A percentile compares a stretch with the other conserved stretches of the same genome.
phyloP scores from a whole-genome alignment of 2,329 filamentous ascomycete species.

The Paracamarosporium sp. region DNA sequence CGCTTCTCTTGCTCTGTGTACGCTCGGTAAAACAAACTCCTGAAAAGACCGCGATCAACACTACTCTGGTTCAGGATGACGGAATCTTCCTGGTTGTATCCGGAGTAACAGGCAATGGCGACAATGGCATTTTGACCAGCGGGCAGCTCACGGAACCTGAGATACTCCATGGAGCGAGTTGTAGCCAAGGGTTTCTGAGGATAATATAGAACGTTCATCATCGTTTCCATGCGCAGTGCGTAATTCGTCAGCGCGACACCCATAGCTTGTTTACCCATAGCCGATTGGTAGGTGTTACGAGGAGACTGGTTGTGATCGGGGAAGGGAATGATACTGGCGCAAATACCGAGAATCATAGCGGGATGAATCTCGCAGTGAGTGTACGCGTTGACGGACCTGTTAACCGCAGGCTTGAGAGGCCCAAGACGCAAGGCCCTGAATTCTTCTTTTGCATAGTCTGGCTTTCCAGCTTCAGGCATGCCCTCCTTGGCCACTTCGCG shows the following conservation, averaged over 20 bases:
- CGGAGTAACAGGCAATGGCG: slow-evolving; percentile 95
- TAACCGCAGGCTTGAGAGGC: slow-evolving; percentile 86
- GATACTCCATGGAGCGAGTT: slow-evolving; percentile 96
- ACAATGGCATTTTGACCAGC: slow-evolving; percentile 98
- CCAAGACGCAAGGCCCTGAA: slow-evolving; percentile 80
- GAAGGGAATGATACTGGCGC: slow-evolving; percentile 99
- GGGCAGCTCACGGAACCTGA: slow-evolving; percentile 96
- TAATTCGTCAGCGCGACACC: slow-evolving; percentile 98
- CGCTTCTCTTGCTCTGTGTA: slow-evolving; percentile 98
- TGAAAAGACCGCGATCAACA: slow-evolving; percentile 96
- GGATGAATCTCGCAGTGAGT: slow-evolving; percentile 99
- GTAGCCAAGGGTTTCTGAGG: slow-evolving; percentile 97
- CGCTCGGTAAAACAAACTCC: slow-evolving; percentile 95
- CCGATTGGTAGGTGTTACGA: slow-evolving; percentile 98
- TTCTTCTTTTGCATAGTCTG: slow-evolving; percentile 38
- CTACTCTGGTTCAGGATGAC: slow-evolving; percentile 99
- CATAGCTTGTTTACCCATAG: slow-evolving; percentile 99
- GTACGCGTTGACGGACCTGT: slow-evolving; percentile 87
- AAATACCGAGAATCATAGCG: slow-evolving; percentile 98
- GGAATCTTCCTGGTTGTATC: slow-evolving; percentile 99
- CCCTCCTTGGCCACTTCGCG: slow-evolving; percentile 52
- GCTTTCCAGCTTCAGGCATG: slow-evolving; percentile 32
- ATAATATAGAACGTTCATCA: slow-evolving; percentile 99
- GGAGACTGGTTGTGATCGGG: slow-evolving; percentile 99
- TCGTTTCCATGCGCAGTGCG: slow-evolving; percentile 96